Conservation (phyloP, 1,284 basidiomycete species). For the Cerrena zonata region DNA sequence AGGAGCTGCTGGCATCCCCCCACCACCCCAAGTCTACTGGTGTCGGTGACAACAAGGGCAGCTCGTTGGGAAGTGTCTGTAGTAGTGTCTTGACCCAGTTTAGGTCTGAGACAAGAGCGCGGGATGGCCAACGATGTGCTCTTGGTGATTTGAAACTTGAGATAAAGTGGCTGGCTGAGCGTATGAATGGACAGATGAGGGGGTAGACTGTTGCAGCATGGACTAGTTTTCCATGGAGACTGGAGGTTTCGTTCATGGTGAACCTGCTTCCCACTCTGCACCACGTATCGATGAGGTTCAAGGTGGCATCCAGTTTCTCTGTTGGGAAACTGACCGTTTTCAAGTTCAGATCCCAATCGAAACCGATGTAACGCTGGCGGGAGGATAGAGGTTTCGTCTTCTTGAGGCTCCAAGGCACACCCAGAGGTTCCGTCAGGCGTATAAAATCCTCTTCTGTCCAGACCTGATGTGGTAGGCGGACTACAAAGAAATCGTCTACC, state of each 20-base stretch:
- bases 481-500: slow-evolving; percentile 38
- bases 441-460: slow-evolving; percentile 30
- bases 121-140: slow-evolving; percentile 11
- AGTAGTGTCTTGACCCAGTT: slow-evolving; percentile 21
- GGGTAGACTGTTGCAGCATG: slow-evolving; percentile 28
- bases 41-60: slow-evolving; percentile 15
- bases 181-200: slow-evolving; percentile 29
- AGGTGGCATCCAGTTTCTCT: slow-evolving; percentile 21
- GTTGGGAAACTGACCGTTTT: slow-evolving; percentile 25
- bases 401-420: slow-evolving; percentile 30
- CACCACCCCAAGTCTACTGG: slow-evolving; percentile 30
- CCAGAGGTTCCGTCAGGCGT: slow-evolving; percentile 19
- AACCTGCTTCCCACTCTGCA: slow-evolving; percentile 7
- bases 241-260: slow-evolving; percentile 21
- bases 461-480: slow-evolving; percentile 20
- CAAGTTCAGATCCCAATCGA: slow-evolving; percentile 29
- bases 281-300: slow-evolving; percentile 19
- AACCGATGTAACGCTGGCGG: slow-evolving; percentile 32
- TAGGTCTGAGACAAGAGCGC: slow-evolving; percentile 17
- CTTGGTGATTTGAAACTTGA: slow-evolving; percentile 13
- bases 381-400: slow-evolving; percentile 23
- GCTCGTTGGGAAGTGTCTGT: slow-evolving; percentile 15
- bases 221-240: slow-evolving; percentile 33
- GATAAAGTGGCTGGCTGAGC: slow-evolving; percentile 20
- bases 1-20: slow-evolving; percentile 36